Base-by-base conservation (phyloP, 495 filamentous ascomycete genomes). In the Aspergillus leporis region DNA sequence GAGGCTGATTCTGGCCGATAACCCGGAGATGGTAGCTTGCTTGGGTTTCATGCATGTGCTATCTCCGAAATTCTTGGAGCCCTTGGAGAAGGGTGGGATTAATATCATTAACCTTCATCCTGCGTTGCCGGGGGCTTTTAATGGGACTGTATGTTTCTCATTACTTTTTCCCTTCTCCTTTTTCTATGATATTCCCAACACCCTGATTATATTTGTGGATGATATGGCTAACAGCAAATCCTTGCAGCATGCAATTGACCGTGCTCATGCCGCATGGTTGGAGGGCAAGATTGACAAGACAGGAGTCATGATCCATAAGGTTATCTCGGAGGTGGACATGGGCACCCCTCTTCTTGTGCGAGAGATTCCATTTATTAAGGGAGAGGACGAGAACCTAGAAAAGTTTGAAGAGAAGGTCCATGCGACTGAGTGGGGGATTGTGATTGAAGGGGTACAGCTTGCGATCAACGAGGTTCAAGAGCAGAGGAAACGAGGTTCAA, bases 281-380 rank as follows among this genome's bases (percentile, higher is more conserved):
- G 82, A 82, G 22, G 90, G 88, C 8, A 84, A 83, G 70, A 83
- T 93, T 38, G 82, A 88, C 65, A 85, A 81, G 69, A 97, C 92
- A 1, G 92, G 92, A 1, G 87, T 94, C n/a, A 97, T 98, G 92
- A 85, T 95, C 3, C 92, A 96, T 73, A 86, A 91, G 67, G 91
- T 96, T 47, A 90, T 96, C 62, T 82, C 79, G 40, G 86, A 93
- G 64, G 91, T 96, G 41, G 93, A 96, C 73, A 83, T 87, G 68
- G 93, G 93, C 2, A 79, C 82, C 63, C 87, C 90, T 5, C 85
- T 96, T 61, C 70, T 93, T 53, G 82, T 88, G 12, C 71, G 78
- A 61, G 88, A 92, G 77, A 85, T 96, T 48, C 80, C 83, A 53
- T 87, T 92, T 61, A 76, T 73, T 48, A 81, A 85, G 56, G 87